Base-by-base conservation (phyloP, 1,284 basidiomycete species). In the Hemileia vastatrix region DNA sequence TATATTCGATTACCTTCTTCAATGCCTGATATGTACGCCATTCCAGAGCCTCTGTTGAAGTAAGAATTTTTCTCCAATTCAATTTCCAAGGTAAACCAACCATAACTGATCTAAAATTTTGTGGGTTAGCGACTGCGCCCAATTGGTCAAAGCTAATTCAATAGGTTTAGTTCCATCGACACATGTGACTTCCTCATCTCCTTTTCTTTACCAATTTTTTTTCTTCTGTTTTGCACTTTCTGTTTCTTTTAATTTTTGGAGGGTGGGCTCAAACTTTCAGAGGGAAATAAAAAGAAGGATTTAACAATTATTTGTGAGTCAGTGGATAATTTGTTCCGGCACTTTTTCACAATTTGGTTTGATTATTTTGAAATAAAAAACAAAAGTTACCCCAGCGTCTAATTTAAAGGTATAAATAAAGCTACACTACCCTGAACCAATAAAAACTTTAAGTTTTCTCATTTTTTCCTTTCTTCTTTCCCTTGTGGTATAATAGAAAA, bases 111-210 rank as follows among this genome's bases (percentile, higher is more conserved):
- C 3, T 47, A 40, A 15, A 23, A 4, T 23, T 54, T 9, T n/a
- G n/a, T n/a, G n/a, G n/a, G n/a, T 13, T 4, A 61, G 64, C 32
- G 93, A 98, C 74, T 89, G 89, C 67, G 88, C 90, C 0, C 94
- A 98, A 76, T 80, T 98, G 1, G 92, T 96, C 48, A 98, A 98
- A 77, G 93, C 94, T 0, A 97, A 97, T 72, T 93, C 89, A 2
- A 98, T 98, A 60, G 90, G 96, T 80, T n/a, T 90, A 68, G 44
- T 91, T 88, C 68, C 64, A 78, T 70, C 57, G n/a, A 23, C 54
- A 3, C n/a, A n/a, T n/a, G n/a, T n/a, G n/a, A n/a, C n/a, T n/a
- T n/a, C 8, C 3, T n/a, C 11, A 21, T 24, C n/a, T 4, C 11
- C 48, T 15, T 9, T 50, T 18, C 44, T 57, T 47, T 33, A 19